Conservation (phyloP, 208 protist genomes). For the Vickermania ingenoplastis region DNA sequence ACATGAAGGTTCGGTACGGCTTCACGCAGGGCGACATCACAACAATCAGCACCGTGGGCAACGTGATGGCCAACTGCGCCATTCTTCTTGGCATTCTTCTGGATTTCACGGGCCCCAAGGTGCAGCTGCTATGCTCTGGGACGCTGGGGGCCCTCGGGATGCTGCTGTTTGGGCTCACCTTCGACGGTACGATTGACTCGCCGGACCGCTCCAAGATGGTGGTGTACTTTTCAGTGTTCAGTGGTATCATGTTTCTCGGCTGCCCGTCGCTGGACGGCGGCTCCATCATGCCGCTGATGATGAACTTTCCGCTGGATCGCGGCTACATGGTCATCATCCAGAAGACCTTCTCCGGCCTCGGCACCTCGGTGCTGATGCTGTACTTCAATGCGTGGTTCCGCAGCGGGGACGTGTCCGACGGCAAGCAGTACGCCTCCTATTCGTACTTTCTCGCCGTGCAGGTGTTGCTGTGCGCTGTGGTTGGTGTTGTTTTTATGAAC, state of each 20-base stretch:
- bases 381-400: slow-evolving; percentile 74
- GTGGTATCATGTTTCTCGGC: slow-evolving; percentile 49
- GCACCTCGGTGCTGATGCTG: slow-evolving; percentile 62
- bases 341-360: slow-evolving; percentile 68
- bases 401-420: not conserved
- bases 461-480: no score
- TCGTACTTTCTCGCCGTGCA: no score
- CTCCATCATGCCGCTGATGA: slow-evolving; percentile 66
- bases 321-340: slow-evolving; percentile 74
- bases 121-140: slow-evolving; percentile 26
- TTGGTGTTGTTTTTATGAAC: not conserved
- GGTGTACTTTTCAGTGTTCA: slow-evolving; percentile 51
- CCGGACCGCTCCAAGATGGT: slow-evolving; percentile 21
- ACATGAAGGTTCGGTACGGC: slow-evolving; percentile 33
- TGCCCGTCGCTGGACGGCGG: slow-evolving; percentile 45
- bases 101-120: slow-evolving; percentile 54
- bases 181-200: slow-evolving; percentile 34
- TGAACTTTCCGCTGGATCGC: slow-evolving; percentile 62
- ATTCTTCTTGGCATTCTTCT: slow-evolving; percentile 66
- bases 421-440: not conserved
- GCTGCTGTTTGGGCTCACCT: slow-evolving; percentile 55
- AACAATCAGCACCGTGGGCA: slow-evolving; percentile 72
- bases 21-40: slow-evolving; percentile 67
- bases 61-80: slow-evolving; percentile 40
- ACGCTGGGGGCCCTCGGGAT: slow-evolving; percentile 39